Conservation (phyloP, 257 asterid species). For the Solanum sparsipilum region DNA sequence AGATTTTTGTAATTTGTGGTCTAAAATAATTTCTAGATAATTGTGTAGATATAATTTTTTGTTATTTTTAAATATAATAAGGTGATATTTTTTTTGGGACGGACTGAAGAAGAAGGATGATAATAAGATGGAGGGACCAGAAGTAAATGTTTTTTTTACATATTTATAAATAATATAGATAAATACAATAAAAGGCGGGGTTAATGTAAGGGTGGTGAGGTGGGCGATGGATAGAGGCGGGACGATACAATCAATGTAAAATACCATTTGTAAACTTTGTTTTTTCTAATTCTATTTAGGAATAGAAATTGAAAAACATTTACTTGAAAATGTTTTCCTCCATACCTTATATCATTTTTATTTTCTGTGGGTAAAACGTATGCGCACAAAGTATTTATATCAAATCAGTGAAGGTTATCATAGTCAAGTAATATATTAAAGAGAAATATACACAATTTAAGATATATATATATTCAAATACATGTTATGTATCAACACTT, state of each 20-base stretch:
- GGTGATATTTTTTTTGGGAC: too few species aligned
- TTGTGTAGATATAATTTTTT: too few species aligned
- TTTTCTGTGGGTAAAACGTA: background rate
- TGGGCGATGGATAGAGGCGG: background rate
- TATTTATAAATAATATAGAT: background rate
- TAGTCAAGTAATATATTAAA: background rate
- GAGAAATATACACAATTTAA: background rate
- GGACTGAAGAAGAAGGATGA: fast-evolving
- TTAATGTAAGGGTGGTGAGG: background rate
- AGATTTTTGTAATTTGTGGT: too few species aligned
- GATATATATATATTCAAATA: background rate
- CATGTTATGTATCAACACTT: too few species aligned
- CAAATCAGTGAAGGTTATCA: background rate
- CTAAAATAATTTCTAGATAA: too few species aligned
- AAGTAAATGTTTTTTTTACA: too few species aligned
- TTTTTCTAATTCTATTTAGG: background rate
- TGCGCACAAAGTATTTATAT: background rate
- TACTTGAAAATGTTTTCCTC: background rate
- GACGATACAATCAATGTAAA: background rate
- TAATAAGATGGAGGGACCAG: fast-evolving
- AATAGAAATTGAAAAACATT: background rate
- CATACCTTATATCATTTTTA: background rate
- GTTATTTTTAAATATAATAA: too few species aligned
- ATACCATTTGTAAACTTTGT: background rate
- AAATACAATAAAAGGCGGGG: background rate